Percentiles rank a stretch among this genome's conserved stretches.
Conservation (phyloP, 345 rosid species). For the Luvunga scandens region DNA sequence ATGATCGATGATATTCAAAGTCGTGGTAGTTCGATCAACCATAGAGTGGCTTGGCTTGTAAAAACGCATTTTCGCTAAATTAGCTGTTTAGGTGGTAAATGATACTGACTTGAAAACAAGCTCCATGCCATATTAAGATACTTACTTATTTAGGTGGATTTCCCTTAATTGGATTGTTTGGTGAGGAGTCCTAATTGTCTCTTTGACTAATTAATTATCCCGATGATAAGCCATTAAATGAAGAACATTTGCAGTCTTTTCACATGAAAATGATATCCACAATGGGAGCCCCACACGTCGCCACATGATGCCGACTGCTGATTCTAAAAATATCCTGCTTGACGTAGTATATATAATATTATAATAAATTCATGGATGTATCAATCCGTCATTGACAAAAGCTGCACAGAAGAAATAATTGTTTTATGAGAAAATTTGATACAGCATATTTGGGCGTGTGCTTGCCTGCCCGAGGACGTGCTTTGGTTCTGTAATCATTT, state of each 20-base stretch:
- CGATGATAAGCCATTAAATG: neutral
- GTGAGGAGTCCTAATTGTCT: neutral
- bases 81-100: neutral
- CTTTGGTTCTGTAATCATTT: no score
- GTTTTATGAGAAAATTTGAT: no score
- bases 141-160: neutral
- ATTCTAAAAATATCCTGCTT: neutral
- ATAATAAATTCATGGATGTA: no score
- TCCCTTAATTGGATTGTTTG: constrained; percentile 7
- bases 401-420: no score
- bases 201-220: neutral
- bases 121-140: constrained; percentile 1
- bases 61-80: neutral
- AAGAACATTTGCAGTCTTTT: neutral
- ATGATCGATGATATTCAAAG: constrained; percentile 12
- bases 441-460: no score
- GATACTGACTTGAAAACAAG: neutral
- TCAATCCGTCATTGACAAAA: no score
- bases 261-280: neutral
- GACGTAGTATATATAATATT: no score
- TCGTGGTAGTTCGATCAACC: constrained; percentile 21
- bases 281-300: neutral
- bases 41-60: neutral
- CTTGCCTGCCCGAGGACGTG: no score
- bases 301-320: neutral